Conservation (phyloP, 331 rosid species). For the Quercus tomentella region DNA sequence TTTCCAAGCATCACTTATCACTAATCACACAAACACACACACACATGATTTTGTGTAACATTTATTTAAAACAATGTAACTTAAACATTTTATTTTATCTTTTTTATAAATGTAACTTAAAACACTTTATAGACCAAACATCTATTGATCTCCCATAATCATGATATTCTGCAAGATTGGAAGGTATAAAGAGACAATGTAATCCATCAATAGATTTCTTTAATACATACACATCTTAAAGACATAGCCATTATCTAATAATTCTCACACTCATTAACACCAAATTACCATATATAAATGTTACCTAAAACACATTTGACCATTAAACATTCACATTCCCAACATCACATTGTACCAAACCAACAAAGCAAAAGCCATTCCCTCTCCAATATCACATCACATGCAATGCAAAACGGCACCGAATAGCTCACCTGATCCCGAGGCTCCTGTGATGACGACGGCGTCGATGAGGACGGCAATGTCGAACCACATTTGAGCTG, state of each 20-base stretch:
- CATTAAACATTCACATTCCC: not conserved
- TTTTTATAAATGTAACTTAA: too few relatives aligned
- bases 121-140: too few relatives aligned
- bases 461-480: slow-evolving; percentile 29
- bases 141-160: too few relatives aligned
- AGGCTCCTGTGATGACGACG: slow-evolving; percentile 37
- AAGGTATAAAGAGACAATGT: too few relatives aligned
- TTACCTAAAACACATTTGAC: too few relatives aligned
- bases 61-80: too few relatives aligned
- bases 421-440: slow-evolving; percentile 33
- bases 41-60: too few relatives aligned
- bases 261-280: not conserved
- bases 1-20: too few relatives aligned
- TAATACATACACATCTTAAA: not conserved
- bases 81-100: too few relatives aligned
- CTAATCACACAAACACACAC: too few relatives aligned
- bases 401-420: slow-evolving; percentile 1
- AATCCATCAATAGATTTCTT: too few relatives aligned
- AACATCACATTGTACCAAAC: not conserved
- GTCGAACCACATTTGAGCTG: slow-evolving; percentile 33
- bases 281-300: not conserved
- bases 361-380: not conserved
- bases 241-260: not conserved
- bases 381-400: not conserved
- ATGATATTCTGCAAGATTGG: too few relatives aligned